These are phyloP conservation scores for Hirsutella minnesotensis DNA, from an alignment of 2,329 filamentous ascomycete species.

Conservation along the genomic window DNA sequence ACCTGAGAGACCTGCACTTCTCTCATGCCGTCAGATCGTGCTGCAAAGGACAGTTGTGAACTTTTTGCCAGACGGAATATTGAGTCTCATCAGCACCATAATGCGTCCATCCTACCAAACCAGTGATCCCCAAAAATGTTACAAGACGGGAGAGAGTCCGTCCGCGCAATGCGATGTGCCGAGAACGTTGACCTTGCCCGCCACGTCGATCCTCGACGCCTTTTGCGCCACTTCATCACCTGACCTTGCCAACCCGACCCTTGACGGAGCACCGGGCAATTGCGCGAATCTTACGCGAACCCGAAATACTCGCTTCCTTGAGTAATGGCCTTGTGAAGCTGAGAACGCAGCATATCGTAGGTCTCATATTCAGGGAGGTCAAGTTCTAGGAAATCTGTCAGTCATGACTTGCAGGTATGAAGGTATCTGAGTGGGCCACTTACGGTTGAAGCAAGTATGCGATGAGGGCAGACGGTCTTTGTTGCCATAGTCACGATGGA, in stretches of 20 bases:
- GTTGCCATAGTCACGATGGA: slow-evolving; percentile 93
- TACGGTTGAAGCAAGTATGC: slow-evolving; percentile 99
- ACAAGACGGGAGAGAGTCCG: too few relatives aligned
- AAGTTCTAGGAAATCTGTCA: slow-evolving; percentile 53
- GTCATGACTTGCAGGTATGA: not conserved
- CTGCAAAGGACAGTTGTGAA: not conserved
- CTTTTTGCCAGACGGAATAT: not conserved
- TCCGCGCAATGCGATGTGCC: too few relatives aligned
- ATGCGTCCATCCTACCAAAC: too few relatives aligned
- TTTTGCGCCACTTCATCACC: not conserved
- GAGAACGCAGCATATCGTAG: slow-evolving; percentile 80
- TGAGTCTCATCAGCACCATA: too few relatives aligned
- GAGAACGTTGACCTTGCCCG: too few relatives aligned
- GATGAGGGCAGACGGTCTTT: slow-evolving; percentile 92
- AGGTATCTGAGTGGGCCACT: slow-evolving; percentile 30
- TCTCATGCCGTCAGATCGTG: slow-evolving; percentile 6
- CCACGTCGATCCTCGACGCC: too few relatives aligned
- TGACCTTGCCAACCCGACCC: not conserved
- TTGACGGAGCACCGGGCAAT: slow-evolving; percentile 21
- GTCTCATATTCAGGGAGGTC: slow-evolving; percentile 97
- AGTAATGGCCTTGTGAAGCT: slow-evolving; percentile 93
- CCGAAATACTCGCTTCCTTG: slow-evolving; percentile 95
- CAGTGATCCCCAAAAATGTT: too few relatives aligned
- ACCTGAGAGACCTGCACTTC: slow-evolving; percentile 22
- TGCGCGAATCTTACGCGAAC: slow-evolving; percentile 87